Conservation (phyloP, 2,329 filamentous ascomycete genomes). For the Cladophialophora chaetospira region DNA sequence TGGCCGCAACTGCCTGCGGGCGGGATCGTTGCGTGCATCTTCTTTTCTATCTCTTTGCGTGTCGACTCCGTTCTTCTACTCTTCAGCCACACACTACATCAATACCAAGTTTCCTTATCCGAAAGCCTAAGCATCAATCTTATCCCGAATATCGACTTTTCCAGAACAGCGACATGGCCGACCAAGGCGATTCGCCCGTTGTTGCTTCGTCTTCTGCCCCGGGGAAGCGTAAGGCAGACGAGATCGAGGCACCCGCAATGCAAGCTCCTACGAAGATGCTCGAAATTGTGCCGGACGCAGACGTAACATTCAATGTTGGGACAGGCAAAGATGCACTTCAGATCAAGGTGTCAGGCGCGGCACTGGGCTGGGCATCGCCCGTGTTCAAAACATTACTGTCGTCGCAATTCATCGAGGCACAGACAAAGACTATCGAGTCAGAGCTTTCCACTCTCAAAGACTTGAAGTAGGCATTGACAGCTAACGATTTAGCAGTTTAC, state of each 20-base stretch:
- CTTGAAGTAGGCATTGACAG: too few relatives aligned
- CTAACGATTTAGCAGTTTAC: not conserved
- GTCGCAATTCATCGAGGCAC: not conserved
- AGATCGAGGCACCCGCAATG: not conserved
- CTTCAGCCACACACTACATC: too few relatives aligned
- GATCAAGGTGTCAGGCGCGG: not conserved
- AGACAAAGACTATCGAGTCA: not conserved
- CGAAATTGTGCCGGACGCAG: not conserved
- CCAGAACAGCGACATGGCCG: not conserved
- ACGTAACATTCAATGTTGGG: not conserved
- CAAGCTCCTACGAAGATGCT: not conserved
- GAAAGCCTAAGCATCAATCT: too few relatives aligned
- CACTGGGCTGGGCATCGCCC: not conserved
- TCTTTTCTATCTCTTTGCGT: too few relatives aligned
- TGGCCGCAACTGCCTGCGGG: too few relatives aligned
- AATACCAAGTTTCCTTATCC: too few relatives aligned
- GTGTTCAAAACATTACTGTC: not conserved
- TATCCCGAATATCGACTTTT: too few relatives aligned
- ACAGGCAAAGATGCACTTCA: not conserved
- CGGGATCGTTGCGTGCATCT: too few relatives aligned
- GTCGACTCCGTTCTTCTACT: too few relatives aligned
- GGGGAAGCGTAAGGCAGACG: not conserved
- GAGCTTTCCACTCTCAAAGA: not conserved
- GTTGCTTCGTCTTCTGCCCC: not conserved
- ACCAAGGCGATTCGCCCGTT: not conserved